Evolutionary conservation across 192 early-diverging fungal genomes (phyloP).

Genomic region (Coemansia sp.): DNA sequence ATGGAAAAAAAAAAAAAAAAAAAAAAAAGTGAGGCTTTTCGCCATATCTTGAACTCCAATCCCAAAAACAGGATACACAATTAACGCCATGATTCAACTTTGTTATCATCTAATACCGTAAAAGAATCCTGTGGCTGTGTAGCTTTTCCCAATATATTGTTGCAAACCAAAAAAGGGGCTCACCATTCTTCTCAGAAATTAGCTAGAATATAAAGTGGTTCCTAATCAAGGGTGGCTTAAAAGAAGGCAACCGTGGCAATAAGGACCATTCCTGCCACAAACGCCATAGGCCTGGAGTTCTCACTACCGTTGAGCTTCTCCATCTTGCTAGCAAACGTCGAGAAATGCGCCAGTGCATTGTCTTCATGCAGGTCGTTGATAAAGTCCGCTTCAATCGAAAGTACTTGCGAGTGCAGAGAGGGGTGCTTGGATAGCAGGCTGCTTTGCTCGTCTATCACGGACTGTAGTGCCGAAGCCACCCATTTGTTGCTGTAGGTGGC

Average conservation of each 20-base stretch:
- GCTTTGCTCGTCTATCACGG: not conserved
- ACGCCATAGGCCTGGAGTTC: not conserved
- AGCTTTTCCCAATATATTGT: not conserved
- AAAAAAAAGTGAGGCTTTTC: not conserved
- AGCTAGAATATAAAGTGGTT: not conserved
- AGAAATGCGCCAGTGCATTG: conserved; percentile 3
- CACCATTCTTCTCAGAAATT: not conserved
- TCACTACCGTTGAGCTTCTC: not conserved
- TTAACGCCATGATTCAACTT: not conserved
- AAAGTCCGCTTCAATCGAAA: not conserved
- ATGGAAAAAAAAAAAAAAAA: not conserved
- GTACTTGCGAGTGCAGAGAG: not conserved
- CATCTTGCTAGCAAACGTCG: not conserved
- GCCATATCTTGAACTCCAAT: not conserved
- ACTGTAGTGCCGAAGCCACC: not conserved
- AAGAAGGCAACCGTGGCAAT: not conserved
- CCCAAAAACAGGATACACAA: not conserved
- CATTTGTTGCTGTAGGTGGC: not conserved
- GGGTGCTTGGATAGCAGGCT: not conserved
- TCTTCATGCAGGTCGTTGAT: not conserved
- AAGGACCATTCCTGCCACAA: not conserved
- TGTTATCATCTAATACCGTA: not conserved
- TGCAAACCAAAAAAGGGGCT: not conserved
- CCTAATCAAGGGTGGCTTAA: not conserved
- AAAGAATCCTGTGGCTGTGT: not conserved